Percentiles rank a stretch among this genome's conserved stretches.
Conservation (phyloP, 1,284 basidiomycete genomes). For the Rhodotorula sp. region DNA sequence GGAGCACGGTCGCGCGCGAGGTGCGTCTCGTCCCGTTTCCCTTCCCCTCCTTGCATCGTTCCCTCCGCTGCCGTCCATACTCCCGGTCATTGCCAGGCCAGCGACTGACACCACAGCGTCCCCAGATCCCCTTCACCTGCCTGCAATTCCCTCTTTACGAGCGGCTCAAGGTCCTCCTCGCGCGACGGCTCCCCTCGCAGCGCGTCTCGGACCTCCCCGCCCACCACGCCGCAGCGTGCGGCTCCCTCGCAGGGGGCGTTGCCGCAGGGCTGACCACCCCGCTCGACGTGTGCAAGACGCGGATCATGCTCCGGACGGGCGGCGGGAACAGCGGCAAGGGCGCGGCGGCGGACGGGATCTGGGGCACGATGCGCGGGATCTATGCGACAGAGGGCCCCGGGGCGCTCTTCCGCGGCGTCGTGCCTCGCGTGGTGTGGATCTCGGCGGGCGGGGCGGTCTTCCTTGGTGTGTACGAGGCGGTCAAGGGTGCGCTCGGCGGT, state of each 20-base stretch:
- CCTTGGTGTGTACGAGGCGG: conserved; percentile 80
- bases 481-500: conserved; percentile 21
- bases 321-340: neutral
- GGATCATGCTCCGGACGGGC: conserved; percentile 74
- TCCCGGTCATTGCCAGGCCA: neutral
- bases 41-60: conserved; percentile 34
- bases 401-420: conserved; percentile 81
- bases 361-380: conserved; percentile 58
- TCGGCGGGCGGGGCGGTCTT: conserved; percentile 96
- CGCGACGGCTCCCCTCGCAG: conserved; percentile 45
- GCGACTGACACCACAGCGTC: neutral
- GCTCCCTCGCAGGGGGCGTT: conserved; percentile 84
- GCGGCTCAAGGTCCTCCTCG: conserved; percentile 70
- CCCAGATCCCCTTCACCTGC: conserved; percentile 93
- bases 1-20: conserved; percentile 74
- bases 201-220: conserved; percentile 55
- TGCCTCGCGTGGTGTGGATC: conserved; percentile 93
- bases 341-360: conserved; percentile 19
- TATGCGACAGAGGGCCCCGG: conserved; percentile 69
- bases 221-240: conserved; percentile 86
- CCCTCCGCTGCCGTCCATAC: neutral
- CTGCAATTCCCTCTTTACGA: conserved; percentile 98
- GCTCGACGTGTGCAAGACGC: conserved; percentile 93
- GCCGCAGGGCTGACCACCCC: conserved; percentile 92
- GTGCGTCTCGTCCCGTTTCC: conserved; percentile 53